Base-by-base conservation (phyloP, 225 moss, liverwort and hornwort genomes). In the Rhytidiadelphus loreus region DNA sequence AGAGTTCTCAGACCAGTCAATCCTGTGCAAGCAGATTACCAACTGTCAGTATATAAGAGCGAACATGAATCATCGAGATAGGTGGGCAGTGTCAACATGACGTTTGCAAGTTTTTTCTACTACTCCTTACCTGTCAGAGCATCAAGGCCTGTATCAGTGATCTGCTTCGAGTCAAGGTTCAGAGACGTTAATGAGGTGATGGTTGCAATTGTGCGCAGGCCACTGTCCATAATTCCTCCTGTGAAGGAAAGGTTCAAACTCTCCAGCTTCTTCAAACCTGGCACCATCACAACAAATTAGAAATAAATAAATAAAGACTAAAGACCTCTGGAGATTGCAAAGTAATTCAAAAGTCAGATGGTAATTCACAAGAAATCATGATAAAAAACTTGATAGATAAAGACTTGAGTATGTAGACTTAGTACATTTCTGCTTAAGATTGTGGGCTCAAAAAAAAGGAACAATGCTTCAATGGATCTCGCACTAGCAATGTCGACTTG, bases 221-320 rank as follows among this genome's bases (percentile, higher is more conserved):
- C 97, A 87, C 87, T 93, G 89, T 97, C 95, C 86, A 95, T 64
- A 41, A 97, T 88, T 44, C 89, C 93, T 87, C 92, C 90, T 41
- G 96, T 95, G 88, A 96, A 96, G 44, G 97, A 94, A 63, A 98
- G 90, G 88, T 98, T 98, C 86, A 98, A 90, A 87, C 93, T 95
- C 91, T 97, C 94, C 89, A 98, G 89, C 82, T 92, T 96, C 87
- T 90, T 93, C 90, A 98, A 90, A 86, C 95, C 97, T 97, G 91
- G 58, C 18, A 89, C 81, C 43, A 58, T 44, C 77, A 11, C 57
- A 83, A 35, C 41, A 63, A 62, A 63, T 65, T 66, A 58, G 37
- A 15, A 80, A 44, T 37, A 61, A n/a, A 37, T 58, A 56, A 69
- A 44, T n/a, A 33, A 80, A 72, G 80, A 73, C 46, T 57, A 19